Conservation (phyloP, 1,284 basidiomycete species). For the Tylopilus sp. region DNA sequence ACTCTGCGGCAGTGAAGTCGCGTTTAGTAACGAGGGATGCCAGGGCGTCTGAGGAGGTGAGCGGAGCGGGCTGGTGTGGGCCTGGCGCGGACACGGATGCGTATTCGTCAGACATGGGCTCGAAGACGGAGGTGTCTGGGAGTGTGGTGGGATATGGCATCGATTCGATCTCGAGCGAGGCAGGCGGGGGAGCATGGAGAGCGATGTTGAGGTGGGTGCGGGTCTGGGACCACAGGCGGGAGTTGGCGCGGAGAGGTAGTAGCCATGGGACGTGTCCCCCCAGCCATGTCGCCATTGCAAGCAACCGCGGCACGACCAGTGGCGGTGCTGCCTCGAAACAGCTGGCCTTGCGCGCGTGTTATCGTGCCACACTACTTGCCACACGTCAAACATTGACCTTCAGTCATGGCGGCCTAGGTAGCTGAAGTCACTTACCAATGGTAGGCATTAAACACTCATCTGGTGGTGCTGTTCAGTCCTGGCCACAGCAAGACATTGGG, state of each 20-base stretch:
- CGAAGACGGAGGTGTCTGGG: slow-evolving; percentile 30
- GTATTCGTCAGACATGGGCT: slow-evolving; percentile 28
- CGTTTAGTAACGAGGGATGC: slow-evolving; percentile 20
- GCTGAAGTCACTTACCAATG: no score
- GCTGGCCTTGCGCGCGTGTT: no score
- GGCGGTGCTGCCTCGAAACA: slow-evolving; percentile 1
- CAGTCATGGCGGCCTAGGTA: no score
- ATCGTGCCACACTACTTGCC: no score
- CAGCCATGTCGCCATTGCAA: slow-evolving; percentile 28
- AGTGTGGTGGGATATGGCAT: slow-evolving; percentile 28
- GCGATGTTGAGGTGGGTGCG: slow-evolving; percentile 24
- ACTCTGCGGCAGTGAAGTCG: slow-evolving; percentile 23
- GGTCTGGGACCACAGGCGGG: slow-evolving; percentile 16
- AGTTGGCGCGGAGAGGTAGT: slow-evolving; percentile 11
- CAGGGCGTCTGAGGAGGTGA: slow-evolving; percentile 24
- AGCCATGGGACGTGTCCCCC: slow-evolving; percentile 15
- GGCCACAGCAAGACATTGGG: no score
- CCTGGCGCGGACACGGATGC: slow-evolving; percentile 4
- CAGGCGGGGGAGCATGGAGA: slow-evolving; percentile 27
- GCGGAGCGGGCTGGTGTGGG: slow-evolving; percentile 18
- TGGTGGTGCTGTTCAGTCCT: no score
- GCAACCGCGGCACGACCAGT: background rate
- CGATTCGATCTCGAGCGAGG: slow-evolving; percentile 29
- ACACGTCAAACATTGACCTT: no score
- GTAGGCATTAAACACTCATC: no score